phyloP scores from a whole-genome alignment of 2,329 filamentous ascomycete genomes.

The Cordyceps militaris region DNA sequence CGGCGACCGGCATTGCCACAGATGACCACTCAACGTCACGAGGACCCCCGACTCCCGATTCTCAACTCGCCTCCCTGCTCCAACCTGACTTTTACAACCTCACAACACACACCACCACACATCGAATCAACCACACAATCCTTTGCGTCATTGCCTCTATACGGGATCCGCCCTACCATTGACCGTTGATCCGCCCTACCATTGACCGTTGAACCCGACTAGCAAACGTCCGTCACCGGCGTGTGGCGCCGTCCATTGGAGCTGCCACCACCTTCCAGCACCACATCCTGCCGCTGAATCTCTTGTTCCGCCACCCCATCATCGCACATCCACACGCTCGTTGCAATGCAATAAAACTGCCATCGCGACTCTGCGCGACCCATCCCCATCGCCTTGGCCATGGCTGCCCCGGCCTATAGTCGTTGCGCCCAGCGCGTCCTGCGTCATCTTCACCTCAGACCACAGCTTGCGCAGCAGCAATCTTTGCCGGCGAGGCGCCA shows the following conservation, averaged over 20 bases:
- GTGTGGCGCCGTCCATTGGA: neutral
- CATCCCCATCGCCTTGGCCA: conserved; percentile 3
- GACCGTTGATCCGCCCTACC: neutral
- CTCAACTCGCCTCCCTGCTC: conserved; percentile 7
- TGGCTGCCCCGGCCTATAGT: conserved; percentile 14
- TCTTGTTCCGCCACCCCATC: neutral
- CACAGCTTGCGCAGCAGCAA: neutral
- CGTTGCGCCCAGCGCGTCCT: conserved; percentile 14
- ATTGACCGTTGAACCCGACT: neutral
- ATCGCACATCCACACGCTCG: neutral
- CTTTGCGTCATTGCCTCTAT: neutral
- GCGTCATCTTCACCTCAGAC: neutral
- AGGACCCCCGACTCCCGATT: conserved; percentile 5
- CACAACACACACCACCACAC: no score
- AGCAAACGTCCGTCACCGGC: neutral
- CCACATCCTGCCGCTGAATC: neutral
- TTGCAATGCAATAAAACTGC: neutral
- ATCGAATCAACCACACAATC: no score
- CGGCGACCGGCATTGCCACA: conserved; percentile 1
- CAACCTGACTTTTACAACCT: neutral
- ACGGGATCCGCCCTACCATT: neutral
- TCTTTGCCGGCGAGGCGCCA: neutral
- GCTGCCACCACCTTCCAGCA: neutral
- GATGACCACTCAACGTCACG: neutral
- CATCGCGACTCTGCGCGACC: neutral